Evolutionary conservation across 305 asterid species (phyloP), one percentile per base, ranked within the genome.

Genomic region (Fraxinus baroniana): DNA sequence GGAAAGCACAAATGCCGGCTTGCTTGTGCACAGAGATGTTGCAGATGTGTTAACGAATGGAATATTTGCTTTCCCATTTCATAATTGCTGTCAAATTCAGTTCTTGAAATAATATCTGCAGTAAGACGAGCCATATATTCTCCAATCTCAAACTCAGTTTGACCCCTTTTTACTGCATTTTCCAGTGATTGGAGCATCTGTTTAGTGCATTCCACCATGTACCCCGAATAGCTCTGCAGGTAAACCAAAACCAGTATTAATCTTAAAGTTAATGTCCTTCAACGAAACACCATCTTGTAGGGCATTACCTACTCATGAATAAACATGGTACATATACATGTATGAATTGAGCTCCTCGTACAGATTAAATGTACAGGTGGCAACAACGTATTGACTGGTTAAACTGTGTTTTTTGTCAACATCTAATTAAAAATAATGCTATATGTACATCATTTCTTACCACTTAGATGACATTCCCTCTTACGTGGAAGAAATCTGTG

Each of bases 81-180:
- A 77, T 85, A 94, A 79, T 90, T 93, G 39, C 81, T 79, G 17
- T 91, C 99, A 46, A 95, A 94, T 82, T 92, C 97, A 4, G 97
- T 94, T 78, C 96, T 86, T 0, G 99, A 92, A 74, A 95, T 95
- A 8, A 95, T 94, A 77, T 93, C 99, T 1, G 99, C 99, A 0
- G 99, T 94, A 13, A 95, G 88, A 0, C 90, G 89, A 7, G 96
- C 49, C 99, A 95, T 94, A 52, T 90, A 77, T 80, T 90, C 93
- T 28, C 98, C 97, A 1, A 95, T 95, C 72, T 95, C 98, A 1
- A 95, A 82, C 85, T 95, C 99, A 0, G 36, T 75, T 24, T 87
- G 73, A 0, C 98, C 98, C 4, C 44, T 84, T 44, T 71, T 81
- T 37, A 87, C 57, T 3, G 79, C 85, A 4, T 83, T 89, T 5